These are phyloP conservation scores for Chamaecyparis obtusa DNA, from an alignment of 75 land plant genomes.

Conservation along the genomic window DNA sequence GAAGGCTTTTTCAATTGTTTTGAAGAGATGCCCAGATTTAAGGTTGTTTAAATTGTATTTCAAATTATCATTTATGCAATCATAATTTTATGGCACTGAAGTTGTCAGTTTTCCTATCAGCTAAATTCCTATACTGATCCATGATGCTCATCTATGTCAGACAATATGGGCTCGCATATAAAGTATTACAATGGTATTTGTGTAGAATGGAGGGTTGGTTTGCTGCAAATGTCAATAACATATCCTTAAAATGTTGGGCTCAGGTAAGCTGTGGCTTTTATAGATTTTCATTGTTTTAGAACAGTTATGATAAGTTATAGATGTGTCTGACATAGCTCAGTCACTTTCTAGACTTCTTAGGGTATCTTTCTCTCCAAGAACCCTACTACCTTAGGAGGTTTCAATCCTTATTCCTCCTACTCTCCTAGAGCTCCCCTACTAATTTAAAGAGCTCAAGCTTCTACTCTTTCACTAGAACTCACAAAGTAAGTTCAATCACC, in stretches of 20 bases:
- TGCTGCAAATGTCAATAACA: slow-evolving; percentile 50
- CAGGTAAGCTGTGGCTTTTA: slow-evolving; percentile 22
- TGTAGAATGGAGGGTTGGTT: slow-evolving; percentile 62
- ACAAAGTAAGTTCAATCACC: too few relatives aligned
- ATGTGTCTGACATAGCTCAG: neutral
- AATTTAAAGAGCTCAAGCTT: too few relatives aligned
- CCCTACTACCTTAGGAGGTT: too few relatives aligned
- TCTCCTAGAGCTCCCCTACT: too few relatives aligned
- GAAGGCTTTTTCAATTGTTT: slow-evolving; percentile 30
- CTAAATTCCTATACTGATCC: neutral
- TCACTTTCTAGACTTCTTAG: too few relatives aligned
- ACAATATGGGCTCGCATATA: slow-evolving; percentile 30
- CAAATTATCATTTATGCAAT: neutral
- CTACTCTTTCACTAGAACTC: too few relatives aligned
- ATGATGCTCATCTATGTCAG: slow-evolving; percentile 15
- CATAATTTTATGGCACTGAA: neutral
- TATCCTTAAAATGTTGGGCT: slow-evolving; percentile 42
- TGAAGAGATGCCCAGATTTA: slow-evolving; percentile 43
- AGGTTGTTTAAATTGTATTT: slow-evolving; percentile 23
- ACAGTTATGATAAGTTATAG: neutral
- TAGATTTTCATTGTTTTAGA: neutral
- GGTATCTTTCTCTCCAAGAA: too few relatives aligned
- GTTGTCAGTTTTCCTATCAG: neutral
- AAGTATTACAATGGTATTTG: slow-evolving; percentile 53
- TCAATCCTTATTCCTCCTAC: too few relatives aligned